Conservation (phyloP, 1,284 basidiomycete genomes). For the Calocybe gambosa region DNA sequence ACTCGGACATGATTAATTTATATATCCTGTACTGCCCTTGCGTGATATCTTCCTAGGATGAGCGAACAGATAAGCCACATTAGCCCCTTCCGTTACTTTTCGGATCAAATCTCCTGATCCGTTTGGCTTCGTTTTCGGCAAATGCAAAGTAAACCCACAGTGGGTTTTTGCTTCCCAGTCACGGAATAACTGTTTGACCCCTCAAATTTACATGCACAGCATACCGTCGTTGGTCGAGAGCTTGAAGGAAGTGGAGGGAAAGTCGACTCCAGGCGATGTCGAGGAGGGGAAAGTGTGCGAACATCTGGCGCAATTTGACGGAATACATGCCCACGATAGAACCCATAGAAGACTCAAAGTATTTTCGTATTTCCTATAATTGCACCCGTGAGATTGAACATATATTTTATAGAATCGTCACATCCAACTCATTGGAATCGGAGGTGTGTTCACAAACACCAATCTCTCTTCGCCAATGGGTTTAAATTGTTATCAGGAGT, state of each 20-base stretch:
- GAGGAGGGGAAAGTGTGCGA: slow-evolving; percentile 7
- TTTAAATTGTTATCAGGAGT: slow-evolving; percentile 25
- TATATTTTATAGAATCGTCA: slow-evolving; percentile 32
- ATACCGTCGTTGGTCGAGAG: slow-evolving; percentile 1
- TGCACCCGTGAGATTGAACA: not conserved
- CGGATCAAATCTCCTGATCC: too few relatives aligned
- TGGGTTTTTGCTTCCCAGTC: too few relatives aligned
- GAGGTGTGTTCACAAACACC: slow-evolving; percentile 23
- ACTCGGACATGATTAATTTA: too few relatives aligned
- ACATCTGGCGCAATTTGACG: slow-evolving; percentile 12
- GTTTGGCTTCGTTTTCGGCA: too few relatives aligned
- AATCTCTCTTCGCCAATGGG: slow-evolving; percentile 7
- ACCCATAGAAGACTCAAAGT: slow-evolving; percentile 29
- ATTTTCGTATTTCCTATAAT: not conserved
- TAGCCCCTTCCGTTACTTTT: too few relatives aligned
- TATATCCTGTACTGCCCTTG: too few relatives aligned
- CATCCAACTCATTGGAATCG: slow-evolving; percentile 44
- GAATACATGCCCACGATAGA: slow-evolving; percentile 17
- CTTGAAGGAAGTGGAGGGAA: slow-evolving; percentile 1
- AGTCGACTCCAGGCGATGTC: slow-evolving; percentile 3
- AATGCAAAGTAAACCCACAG: too few relatives aligned
- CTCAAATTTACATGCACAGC: slow-evolving; percentile 6
- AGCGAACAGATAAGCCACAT: too few relatives aligned
- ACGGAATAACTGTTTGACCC: not conserved
- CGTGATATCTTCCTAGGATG: too few relatives aligned